A percentile compares a stretch with the other conserved stretches of the same genome.
These are phyloP conservation scores for Fusarium sp. DNA, from an alignment of 2,329 filamentous ascomycete species.

Conservation along the genomic window DNA sequence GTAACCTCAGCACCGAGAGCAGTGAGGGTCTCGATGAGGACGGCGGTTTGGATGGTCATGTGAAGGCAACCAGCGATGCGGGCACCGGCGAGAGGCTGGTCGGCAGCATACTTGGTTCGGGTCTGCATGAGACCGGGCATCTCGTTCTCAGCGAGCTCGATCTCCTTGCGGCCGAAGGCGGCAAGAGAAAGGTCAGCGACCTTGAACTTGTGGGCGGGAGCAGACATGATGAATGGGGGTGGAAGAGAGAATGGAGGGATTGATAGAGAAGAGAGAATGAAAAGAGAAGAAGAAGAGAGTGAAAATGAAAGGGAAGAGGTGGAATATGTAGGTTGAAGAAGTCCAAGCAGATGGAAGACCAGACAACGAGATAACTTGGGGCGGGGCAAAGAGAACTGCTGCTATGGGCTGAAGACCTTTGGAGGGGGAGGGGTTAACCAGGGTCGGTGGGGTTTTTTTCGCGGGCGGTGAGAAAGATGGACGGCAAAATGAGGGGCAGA, in stretches of 20 bases:
- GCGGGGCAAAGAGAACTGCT: conserved; percentile 34
- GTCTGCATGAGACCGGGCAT: conserved; percentile 99
- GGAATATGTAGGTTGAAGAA: conserved; percentile 34
- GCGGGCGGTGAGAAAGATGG: conserved; percentile 41
- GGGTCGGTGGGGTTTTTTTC: conserved; percentile 30
- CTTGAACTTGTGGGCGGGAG: conserved; percentile 94
- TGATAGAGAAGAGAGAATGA: conserved; percentile 41
- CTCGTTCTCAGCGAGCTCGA: conserved; percentile 95
- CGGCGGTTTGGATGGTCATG: conserved; percentile 99
- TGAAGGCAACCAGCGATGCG: conserved; percentile 98
- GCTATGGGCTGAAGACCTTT: conserved; percentile 24
- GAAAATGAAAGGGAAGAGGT: conserved; percentile 35
- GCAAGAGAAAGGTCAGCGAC: conserved; percentile 98
- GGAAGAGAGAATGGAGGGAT: conserved; percentile 37
- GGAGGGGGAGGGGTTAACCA: conserved; percentile 36
- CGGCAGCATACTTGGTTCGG: conserved; percentile 86
- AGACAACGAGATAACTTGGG: conserved; percentile 40
- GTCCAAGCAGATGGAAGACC: conserved; percentile 27
- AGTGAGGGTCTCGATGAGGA: conserved; percentile 97
- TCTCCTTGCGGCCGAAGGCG: conserved; percentile 98
- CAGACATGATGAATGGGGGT: conserved; percentile 64
- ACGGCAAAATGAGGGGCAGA: conserved; percentile 48
- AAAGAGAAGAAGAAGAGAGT: conserved; percentile 28
- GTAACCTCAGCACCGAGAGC: conserved; percentile 97
- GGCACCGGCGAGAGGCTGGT: conserved; percentile 94